These are phyloP conservation scores for Sporothrix brunneoviolacea DNA, from an alignment of 2,329 filamentous ascomycete genomes.

Conservation along the genomic window DNA sequence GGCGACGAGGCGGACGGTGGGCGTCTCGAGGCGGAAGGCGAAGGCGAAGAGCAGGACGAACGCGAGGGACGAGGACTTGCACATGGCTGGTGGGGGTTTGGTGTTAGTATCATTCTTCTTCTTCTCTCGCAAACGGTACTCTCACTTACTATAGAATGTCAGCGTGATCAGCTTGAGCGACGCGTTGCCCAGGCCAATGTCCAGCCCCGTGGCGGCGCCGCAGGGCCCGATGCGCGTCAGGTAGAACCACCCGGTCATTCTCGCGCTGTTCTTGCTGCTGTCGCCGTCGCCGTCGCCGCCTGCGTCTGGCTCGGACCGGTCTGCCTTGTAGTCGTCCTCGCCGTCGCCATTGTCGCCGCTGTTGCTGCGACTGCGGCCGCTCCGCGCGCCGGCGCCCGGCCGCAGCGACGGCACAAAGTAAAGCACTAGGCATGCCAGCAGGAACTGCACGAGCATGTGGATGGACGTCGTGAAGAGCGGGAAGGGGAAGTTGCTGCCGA, in stretches of 20 bases:
- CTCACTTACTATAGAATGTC: conserved; percentile 77
- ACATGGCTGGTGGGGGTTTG: conserved; percentile 61
- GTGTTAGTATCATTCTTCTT: neutral
- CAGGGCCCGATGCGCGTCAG: conserved; percentile 86
- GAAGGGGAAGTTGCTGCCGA: conserved; percentile 86
- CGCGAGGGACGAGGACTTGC: conserved; percentile 91
- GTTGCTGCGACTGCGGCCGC: conserved; percentile 40
- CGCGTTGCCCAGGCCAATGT: conserved; percentile 94
- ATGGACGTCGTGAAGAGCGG: conserved; percentile 91
- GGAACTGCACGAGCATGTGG: conserved; percentile 94
- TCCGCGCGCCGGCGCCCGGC: conserved; percentile 41
- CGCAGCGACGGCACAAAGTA: conserved; percentile 77
- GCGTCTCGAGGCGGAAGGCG: conserved; percentile 80
- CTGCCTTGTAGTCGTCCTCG: conserved; percentile 32
- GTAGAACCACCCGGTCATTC: conserved; percentile 85
- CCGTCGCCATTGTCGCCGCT: conserved; percentile 28
- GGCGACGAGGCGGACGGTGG: conserved; percentile 74
- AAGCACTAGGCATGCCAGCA: conserved; percentile 68
- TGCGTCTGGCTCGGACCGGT: no score
- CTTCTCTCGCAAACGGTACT: neutral
- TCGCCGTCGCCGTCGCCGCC: no score
- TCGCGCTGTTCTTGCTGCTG: conserved; percentile 31
- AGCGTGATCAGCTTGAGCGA: conserved; percentile 93
- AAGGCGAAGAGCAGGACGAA: conserved; percentile 96
- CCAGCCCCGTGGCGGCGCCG: conserved; percentile 84